Percentiles rank a stretch among this genome's conserved stretches.
phyloP scores from a whole-genome alignment of 176 grass and related monocot species.

The Themeda triandra region DNA sequence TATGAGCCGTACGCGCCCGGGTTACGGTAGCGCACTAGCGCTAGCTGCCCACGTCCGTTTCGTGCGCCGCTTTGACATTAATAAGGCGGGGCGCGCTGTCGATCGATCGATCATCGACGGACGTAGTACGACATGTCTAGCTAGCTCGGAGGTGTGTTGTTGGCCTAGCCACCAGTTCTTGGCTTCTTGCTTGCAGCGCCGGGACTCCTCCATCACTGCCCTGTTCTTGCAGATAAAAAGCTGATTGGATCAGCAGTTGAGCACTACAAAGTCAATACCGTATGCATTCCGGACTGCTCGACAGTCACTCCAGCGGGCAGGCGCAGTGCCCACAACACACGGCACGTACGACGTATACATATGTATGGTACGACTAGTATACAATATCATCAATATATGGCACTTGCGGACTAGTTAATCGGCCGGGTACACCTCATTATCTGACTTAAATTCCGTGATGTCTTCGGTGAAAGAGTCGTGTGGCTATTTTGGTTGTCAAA shows the following conservation, averaged over 20 bases:
- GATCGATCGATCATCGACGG: not conserved
- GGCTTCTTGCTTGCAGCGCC: conserved; percentile 24
- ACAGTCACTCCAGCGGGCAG: not conserved
- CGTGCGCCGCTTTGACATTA: conserved; percentile 15
- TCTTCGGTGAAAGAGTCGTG: not conserved
- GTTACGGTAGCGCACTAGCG: not conserved
- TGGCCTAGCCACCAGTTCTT: no score
- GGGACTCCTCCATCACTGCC: conserved; percentile 1
- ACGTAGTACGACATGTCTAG: not conserved
- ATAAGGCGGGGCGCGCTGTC: not conserved
- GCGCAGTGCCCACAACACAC: not conserved
- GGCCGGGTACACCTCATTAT: not conserved
- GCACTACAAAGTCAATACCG: conserved; percentile 29
- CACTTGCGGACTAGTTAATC: no score
- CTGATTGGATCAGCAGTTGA: not conserved
- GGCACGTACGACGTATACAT: not conserved
- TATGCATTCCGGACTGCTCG: conserved; percentile 21
- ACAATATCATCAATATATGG: no score
- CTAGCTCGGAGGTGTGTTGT: not conserved
- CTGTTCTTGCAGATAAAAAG: conserved; percentile 23
- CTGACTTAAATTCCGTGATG: not conserved
- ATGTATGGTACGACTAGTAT: no score
- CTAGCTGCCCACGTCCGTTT: no score
- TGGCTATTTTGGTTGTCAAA: not conserved
- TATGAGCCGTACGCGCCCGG: conserved; percentile 5